Percentiles rank a stretch among this genome's conserved stretches.
Conservation (phyloP, 345 rosid species). For the Tarenaya hassleriana region DNA sequence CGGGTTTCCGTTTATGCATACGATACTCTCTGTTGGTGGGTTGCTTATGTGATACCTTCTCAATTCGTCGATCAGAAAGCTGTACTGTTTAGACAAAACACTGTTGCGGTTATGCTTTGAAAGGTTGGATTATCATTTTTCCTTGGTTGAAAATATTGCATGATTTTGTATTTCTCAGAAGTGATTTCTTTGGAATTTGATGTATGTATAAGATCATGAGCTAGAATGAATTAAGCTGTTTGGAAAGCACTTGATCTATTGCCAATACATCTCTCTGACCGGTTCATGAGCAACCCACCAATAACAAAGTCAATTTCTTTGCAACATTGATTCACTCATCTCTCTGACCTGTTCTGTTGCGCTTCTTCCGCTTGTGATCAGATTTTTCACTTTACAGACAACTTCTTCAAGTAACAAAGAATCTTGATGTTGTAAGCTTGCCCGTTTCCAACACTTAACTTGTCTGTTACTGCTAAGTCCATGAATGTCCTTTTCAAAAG, state of each 20-base stretch:
- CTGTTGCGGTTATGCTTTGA: not conserved
- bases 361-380: constrained; percentile 15
- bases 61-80: constrained; percentile 21
- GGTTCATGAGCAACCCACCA: too few species aligned
- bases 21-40: constrained; percentile 18
- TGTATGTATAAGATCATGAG: too few species aligned
- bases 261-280: too few species aligned
- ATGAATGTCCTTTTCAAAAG: too few species aligned
- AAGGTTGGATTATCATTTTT: constrained; percentile 8
- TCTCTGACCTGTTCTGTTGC: constrained; percentile 5
- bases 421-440: too few species aligned
- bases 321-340: constrained; percentile 17
- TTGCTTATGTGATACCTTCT: not conserved
- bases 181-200: constrained; percentile 16
- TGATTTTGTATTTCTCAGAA: constrained; percentile 12
- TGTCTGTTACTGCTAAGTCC: too few species aligned
- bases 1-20: constrained; percentile 3
- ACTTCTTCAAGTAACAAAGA: constrained; percentile 24
- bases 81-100: constrained; percentile 8
- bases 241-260: too few species aligned
- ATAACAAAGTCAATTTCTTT: not conserved
- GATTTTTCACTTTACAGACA: constrained; percentile 16
- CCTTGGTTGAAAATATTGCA: not conserved
- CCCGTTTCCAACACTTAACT: too few species aligned
- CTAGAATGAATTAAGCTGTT: too few species aligned